Evolutionary conservation across 495 filamentous ascomycete genomes (phyloP), one percentile per base, ranked within the genome.

Genomic region (Penicillium taxi): DNA sequence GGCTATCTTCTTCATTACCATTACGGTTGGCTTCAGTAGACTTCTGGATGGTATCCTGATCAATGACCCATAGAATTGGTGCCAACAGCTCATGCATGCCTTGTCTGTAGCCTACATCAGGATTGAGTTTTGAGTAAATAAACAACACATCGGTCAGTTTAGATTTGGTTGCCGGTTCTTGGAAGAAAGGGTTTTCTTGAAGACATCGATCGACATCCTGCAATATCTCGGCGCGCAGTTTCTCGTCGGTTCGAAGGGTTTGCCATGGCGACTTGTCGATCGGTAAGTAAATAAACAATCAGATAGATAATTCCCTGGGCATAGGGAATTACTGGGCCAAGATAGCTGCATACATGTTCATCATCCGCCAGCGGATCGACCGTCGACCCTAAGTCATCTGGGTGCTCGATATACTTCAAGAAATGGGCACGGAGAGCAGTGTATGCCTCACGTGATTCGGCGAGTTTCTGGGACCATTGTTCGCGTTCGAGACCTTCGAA

Each of bases 41-140:
- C 1, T 49, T 47, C n/a, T 73, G 63, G 21, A 93, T 66, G 5
- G 93, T 81, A 59, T 98, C 91, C 40, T 79, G 72, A 36, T 86
- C 80, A 9, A 98, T 66, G 7, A 86, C 84, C 79, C 87, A 94
- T 7, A 96, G 64, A 19, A 98, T 78, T 3, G 93, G 90, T 1
- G 90, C 91, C 13, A 96, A 68, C 15, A 98, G 58, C 58, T 98
- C 91, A 54, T 98, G 91, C 88, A 98, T 96, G 12, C 91, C 91
- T 63, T 98, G 91, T 17, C 93, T 77, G 49, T 98, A 98, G 12
- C 88, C 82, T 27, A 90, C 67, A 47, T 83, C 81, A 9, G 80
- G 84, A 47, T 95, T 90, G 28, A 95, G 78, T 58, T 95, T 96
- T 54, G 88, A 89, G 60, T 86, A 96, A 44, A 98, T 73, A 51